Evolutionary conservation across 129 eudicot genomes (phyloP), one percentile per base, ranked within the genome.

Genomic region (Pittosporum tobira): DNA sequence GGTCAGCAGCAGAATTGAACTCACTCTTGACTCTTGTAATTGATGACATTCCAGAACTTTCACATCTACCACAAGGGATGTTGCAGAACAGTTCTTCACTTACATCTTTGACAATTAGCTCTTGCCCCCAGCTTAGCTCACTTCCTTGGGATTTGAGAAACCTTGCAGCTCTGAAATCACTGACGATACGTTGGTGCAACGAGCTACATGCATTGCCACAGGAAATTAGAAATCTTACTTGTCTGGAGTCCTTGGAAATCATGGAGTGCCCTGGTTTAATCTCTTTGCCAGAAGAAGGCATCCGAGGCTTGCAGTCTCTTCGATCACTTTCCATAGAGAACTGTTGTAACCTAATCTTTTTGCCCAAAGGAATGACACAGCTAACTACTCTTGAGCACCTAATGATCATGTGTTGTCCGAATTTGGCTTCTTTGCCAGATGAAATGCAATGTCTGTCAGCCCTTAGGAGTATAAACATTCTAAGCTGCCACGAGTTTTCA

Each of bases 241-340:
- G 38, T 34, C 26, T 67, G 58, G 65, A 67, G 58, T 30, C 21
- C 12, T 37, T 67, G 50, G 72, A 67, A 57, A 67, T 67, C 42
- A 67, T 19, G 3, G 72, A 49, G 24, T 67, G 72, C 24, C 51
- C 19, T 21, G 29, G 38, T 38, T 25, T 67, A 25, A 14, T 15
- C 26, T 48, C 59, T 14, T 59, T 67, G 36, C 65, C 72, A 22
- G 64, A 47, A 16, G 65, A 57, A 31, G 49, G 26, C 23, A 45
- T 67, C 15, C 26, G 4, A 25, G 65, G 65, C 14, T 58, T 67
- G 30, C 13, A 12, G 9, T 67, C 72, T 2, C 65, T 67, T 24
- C 34, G 40, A 20, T 22, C 50, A 12, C 25, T 67, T 22, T 48
- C 65, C 16, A 67, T 67, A 18, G 72, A 67, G 47, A 67, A 58